Evolutionary conservation across 1,284 basidiomycete genomes (phyloP), one percentile per base, ranked within the genome.

Genomic region (Pascua guehoae): DNA sequence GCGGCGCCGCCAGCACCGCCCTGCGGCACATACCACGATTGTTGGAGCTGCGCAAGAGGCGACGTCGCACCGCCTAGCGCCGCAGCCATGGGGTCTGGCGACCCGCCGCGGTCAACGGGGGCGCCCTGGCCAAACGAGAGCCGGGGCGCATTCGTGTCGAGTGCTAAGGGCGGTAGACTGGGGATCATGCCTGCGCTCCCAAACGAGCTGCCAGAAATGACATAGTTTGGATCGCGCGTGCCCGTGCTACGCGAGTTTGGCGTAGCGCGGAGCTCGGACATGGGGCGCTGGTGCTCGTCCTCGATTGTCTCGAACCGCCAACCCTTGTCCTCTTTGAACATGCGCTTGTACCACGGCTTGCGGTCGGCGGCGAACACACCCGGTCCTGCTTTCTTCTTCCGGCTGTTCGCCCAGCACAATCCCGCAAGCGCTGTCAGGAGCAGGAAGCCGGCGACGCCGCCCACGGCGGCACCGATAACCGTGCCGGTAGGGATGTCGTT

Each of bases 1-100:
- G 49, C 41, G n/a, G 12, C 18, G 45, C 32, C 18, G 41, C 40
- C 14, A 24, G 40, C 32, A 32, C 12, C 5, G 40, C 36, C 15
- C 14, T 7, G 38, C 16, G 38, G 24, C 32, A 24, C n/a, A 41
- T 40, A 50, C n/a, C 16, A 50, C 36, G 43, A 38, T 15, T 15
- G 24, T 47, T 57, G 56, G 12, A 61, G 56, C 50, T 50, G 40
- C 2, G 45, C 54, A 24, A 61, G 51, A 1, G 60, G 60, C 11
- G 50, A 53, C 14, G 12, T n/a, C 7, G 24, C 45, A 14, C 56
- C 56, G 41, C 51, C 51, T 16, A 61, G 56, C 9, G 60, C 60
- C 1, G 54, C 48, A 11, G 44, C 24, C 51, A 61, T 58, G 5
- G 60, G 60, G 46, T 56, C 52, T 1, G 54, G 53, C 8, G 57